Percentiles rank a stretch among this genome's conserved stretches.
Conservation (phyloP, 768 basidiomycete genomes). For the Mycena maculata region DNA sequence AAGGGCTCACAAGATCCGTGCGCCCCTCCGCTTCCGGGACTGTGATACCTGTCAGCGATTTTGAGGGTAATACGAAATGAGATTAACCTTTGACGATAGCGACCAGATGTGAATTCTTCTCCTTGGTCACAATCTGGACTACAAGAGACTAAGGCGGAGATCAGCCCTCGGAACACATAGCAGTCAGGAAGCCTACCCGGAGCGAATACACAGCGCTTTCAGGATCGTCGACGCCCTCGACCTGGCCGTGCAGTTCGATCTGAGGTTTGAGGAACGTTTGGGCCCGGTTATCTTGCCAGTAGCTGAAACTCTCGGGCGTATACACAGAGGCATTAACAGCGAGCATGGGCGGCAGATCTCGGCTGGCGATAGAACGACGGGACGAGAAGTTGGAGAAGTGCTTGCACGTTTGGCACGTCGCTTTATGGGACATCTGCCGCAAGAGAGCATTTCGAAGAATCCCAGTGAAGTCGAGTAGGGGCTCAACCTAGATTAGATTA, state of each 20-base stretch:
- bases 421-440: slow-evolving; percentile 87
- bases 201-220: slow-evolving; percentile 74
- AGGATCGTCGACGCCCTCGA: slow-evolving; percentile 67
- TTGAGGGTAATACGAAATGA: not conserved
- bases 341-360: slow-evolving; percentile 83
- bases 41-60: slow-evolving; percentile 40
- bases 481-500: slow-evolving; percentile 30
- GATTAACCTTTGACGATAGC: slow-evolving; percentile 82
- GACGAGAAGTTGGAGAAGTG: slow-evolving; percentile 80
- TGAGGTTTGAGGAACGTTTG: slow-evolving; percentile 70
- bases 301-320: slow-evolving; percentile 75
- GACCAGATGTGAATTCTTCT: slow-evolving; percentile 84
- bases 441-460: slow-evolving; percentile 82
- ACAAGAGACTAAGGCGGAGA: slow-evolving; percentile 72
- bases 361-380: slow-evolving; percentile 70
- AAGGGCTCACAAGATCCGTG: slow-evolving; percentile 61
- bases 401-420: slow-evolving; percentile 87
- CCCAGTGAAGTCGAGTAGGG: slow-evolving; percentile 65
- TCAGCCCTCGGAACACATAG: not conserved
- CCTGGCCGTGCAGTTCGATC: slow-evolving; percentile 68
- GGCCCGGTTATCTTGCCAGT: slow-evolving; percentile 78
- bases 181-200: slow-evolving; percentile 61
- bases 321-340: slow-evolving; percentile 88
- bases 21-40: slow-evolving; percentile 76
- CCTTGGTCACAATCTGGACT: slow-evolving; percentile 80